Base-by-base conservation (phyloP, 2,329 filamentous ascomycete genomes). In the Sclerotiophoma versabilis region DNA sequence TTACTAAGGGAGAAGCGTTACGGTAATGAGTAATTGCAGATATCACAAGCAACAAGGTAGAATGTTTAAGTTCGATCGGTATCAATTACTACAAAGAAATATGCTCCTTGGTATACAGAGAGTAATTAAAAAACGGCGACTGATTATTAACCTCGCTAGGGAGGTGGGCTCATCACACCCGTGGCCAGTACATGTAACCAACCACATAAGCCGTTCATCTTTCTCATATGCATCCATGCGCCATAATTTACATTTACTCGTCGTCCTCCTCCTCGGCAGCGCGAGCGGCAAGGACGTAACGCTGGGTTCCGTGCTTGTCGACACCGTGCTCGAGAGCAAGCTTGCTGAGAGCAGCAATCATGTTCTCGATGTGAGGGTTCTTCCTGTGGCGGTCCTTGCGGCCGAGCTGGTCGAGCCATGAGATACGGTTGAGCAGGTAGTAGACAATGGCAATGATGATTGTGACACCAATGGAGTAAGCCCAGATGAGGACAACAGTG, bases 401-500 rank as follows among this genome's bases (percentile, higher is more conserved):
- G 57, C 86, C 86, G 27, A 88, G 80, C 70, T 87, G 81, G 70
- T 85, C 81, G 58, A 88, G 80, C 78, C 79, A 83, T 27, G 75
- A 64, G 64, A 86, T 81, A 70, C 80, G 78, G 79, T 86, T 86
- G 60, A 88, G 80, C 36, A 86, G 72, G 73, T 80, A 84, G 79
- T 88, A 88, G 58, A 86, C 83, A 65, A 88, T 85, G 65, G 85
- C 85, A 62, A 87, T 84, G 76, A 88, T 80, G 66, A 88, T 83
- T 57, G 82, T 84, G 54, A 88, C 84, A 71, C 83, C 84, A 57
- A 88, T 85, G n/a, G 84, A 86, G 79, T 86, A 88, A 38, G 78
- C 78, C 85, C 86, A 88, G 68, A 88, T 77, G 59, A 87, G 77
- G 50, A 89, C 84, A 23, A 87, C 83, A 46, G 86, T 88, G 68